A percentile compares a stretch with the other conserved stretches of the same genome.
These are phyloP conservation scores for Solanum hybrid DNA, from an alignment of 305 asterid genomes.

Conservation along the genomic window DNA sequence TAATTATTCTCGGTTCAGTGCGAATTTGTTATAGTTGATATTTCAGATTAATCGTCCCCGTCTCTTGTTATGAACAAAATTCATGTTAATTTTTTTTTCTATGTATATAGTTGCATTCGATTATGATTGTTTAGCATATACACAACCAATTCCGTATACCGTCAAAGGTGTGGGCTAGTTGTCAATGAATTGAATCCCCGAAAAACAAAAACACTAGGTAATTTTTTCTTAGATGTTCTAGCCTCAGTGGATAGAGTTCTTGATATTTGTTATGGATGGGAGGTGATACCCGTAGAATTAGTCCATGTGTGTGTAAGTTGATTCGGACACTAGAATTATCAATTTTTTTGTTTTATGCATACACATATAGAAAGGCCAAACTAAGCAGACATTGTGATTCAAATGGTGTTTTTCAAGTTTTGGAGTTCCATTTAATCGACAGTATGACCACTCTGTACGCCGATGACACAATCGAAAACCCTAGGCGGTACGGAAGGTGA, in stretches of 20 bases:
- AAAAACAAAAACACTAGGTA: too few species aligned
- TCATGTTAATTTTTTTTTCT: not conserved
- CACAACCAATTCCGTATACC: too few species aligned
- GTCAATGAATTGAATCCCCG: too few species aligned
- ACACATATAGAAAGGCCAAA: not conserved
- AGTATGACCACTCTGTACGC: too few species aligned
- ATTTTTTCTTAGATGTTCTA: not conserved
- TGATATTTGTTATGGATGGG: not conserved
- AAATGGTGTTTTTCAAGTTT: not conserved
- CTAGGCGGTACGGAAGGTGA: too few species aligned
- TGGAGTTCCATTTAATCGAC: not conserved
- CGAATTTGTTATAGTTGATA: not conserved
- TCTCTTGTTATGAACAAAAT: not conserved
- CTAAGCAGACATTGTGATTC: not conserved
- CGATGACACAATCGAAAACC: too few species aligned
- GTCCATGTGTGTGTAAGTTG: not conserved
- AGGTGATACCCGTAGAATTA: too few species aligned
- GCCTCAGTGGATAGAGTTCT: not conserved
- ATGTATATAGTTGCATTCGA: not conserved
- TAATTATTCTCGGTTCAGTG: not conserved
- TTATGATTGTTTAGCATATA: not conserved
- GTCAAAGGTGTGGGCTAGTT: too few species aligned
- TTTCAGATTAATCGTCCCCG: not conserved
- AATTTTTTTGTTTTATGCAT: not conserved
- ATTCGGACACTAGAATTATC: not conserved